A percentile compares a stretch with the other conserved stretches of the same genome.
These are phyloP conservation scores for Naganishia sp. DNA, from an alignment of 1,284 basidiomycete species.

Conservation along the genomic window DNA sequence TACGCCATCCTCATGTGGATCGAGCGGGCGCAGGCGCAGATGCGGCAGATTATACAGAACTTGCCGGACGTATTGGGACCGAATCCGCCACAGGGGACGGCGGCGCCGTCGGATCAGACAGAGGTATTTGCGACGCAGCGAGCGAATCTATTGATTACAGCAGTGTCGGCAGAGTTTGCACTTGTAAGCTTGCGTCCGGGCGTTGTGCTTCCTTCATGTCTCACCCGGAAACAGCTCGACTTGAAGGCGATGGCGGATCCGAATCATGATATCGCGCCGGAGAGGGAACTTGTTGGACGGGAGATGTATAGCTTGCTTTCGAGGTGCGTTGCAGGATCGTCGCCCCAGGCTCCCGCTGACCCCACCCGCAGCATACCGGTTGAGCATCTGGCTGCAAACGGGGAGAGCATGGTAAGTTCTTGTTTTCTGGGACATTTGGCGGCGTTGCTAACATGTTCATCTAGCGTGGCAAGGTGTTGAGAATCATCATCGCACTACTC, in stretches of 20 bases:
- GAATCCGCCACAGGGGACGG: constrained; percentile 37
- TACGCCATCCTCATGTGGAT: constrained; percentile 39
- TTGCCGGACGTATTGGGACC: constrained; percentile 42
- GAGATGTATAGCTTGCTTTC: constrained; percentile 51
- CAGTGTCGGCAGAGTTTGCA: constrained; percentile 52
- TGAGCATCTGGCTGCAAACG: constrained; percentile 53
- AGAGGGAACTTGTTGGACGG: constrained; percentile 48
- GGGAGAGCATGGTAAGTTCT: constrained; percentile 45
- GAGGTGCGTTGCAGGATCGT: constrained; percentile 38
- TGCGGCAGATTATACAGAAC: constrained; percentile 43
- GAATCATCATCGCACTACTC: constrained; percentile 51
- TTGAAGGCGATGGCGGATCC: constrained; percentile 23
- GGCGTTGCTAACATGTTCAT: not conserved
- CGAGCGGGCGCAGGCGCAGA: constrained; percentile 42
- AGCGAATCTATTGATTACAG: constrained; percentile 51
- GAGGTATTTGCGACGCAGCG: constrained; percentile 36
- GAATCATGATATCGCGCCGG: constrained; percentile 37
- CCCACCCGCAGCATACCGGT: constrained; percentile 45
- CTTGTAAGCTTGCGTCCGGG: constrained; percentile 41
- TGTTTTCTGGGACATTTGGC: not conserved
- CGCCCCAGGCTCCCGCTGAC: not conserved
- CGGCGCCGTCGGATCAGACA: constrained; percentile 34
- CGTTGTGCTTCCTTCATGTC: constrained; percentile 22
- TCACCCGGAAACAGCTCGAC: constrained; percentile 26
- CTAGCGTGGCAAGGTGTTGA: constrained; percentile 49